Conservation (phyloP, 1,139 yeast species). For the Diutina mesorugosa region DNA sequence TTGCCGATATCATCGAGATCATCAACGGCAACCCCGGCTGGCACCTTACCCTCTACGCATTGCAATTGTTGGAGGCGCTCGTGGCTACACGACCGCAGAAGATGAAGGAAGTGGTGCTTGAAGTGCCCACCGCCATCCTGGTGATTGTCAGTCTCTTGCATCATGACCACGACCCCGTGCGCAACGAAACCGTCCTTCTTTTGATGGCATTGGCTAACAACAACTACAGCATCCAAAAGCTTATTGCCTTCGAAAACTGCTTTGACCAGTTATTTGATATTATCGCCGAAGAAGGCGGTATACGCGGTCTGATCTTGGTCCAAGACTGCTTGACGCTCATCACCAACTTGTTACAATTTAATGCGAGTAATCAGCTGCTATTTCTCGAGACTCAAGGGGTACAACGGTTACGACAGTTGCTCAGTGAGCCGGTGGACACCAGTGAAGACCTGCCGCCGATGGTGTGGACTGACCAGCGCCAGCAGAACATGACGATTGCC, state of each 20-base stretch:
- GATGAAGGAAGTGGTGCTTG: constrained; percentile 62
- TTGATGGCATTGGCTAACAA: constrained; percentile 73
- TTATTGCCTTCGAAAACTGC: constrained; percentile 90
- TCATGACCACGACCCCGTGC: constrained; percentile 74
- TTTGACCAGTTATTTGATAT: constrained; percentile 72
- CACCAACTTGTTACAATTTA: constrained; percentile 61
- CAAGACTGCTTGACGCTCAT: constrained; percentile 78
- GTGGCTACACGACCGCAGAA: constrained; percentile 64
- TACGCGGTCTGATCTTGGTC: constrained; percentile 80
- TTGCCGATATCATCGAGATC: constrained; percentile 45
- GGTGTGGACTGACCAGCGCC: constrained; percentile 63
- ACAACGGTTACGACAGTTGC: constrained; percentile 45
- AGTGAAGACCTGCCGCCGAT: constrained; percentile 14
- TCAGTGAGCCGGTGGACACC: constrained; percentile 45
- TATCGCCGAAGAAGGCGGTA: constrained; percentile 79
- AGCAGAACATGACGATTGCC: constrained; percentile 50
- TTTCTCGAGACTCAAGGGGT: constrained; percentile 80
- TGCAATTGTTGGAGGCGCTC: constrained; percentile 78
- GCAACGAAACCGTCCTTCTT: constrained; percentile 79
- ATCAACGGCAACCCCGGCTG: constrained; percentile 45
- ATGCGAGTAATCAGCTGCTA: constrained; percentile 81
- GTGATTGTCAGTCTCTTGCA: constrained; percentile 56
- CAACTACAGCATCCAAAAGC: constrained; percentile 77
- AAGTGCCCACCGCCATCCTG: constrained; percentile 71
- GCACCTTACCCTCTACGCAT: constrained; percentile 65